Percentiles rank a stretch among this genome's conserved stretches.
Conservation (phyloP, 2,329 filamentous ascomycete genomes). For the Ophiostoma populinum region DNA sequence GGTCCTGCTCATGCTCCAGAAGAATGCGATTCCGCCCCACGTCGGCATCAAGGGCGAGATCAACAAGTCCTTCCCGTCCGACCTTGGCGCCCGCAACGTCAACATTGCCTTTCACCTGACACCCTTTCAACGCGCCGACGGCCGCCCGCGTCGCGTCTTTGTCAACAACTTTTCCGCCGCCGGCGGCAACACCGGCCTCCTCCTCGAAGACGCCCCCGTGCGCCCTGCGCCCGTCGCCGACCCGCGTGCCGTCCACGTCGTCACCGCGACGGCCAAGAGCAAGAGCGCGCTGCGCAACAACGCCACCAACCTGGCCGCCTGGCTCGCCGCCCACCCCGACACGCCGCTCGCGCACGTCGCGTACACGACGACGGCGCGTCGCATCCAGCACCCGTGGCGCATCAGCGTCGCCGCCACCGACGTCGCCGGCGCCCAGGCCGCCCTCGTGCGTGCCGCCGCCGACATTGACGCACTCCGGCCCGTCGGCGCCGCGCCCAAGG, state of each 20-base stretch:
- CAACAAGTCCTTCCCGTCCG: constrained; percentile 40
- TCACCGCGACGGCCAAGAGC: constrained; percentile 40
- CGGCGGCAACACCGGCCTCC: constrained; percentile 51
- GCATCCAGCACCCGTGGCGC: constrained; percentile 41
- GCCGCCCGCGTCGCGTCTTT: constrained; percentile 29
- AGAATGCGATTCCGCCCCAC: constrained; percentile 46
- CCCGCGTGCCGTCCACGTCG: constrained; percentile 36
- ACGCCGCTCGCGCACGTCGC: constrained; percentile 39
- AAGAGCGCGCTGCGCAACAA: constrained; percentile 41
- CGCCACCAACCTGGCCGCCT: constrained; percentile 33
- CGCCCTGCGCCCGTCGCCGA: constrained; percentile 22
- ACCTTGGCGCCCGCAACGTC: constrained; percentile 38
- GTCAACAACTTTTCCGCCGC: constrained; percentile 58
- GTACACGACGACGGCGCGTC: constrained; percentile 51
- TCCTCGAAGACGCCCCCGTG: constrained; percentile 43
- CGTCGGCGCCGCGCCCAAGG: constrained; percentile 27
- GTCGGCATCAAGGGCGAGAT: constrained; percentile 48
- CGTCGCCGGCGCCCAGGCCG: constrained; percentile 24
- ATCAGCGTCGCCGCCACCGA: constrained; percentile 28
- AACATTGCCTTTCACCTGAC: constrained; percentile 38
- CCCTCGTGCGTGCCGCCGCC: constrained; percentile 24
- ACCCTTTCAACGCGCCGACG: constrained; percentile 30
- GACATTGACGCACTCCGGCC: constrained; percentile 25
- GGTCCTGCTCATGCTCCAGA: constrained; percentile 46
- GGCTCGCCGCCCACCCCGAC: constrained; percentile 33